Evolutionary conservation across 495 filamentous ascomycete species (phyloP).

Genomic region (Penicillium coffeae): DNA sequence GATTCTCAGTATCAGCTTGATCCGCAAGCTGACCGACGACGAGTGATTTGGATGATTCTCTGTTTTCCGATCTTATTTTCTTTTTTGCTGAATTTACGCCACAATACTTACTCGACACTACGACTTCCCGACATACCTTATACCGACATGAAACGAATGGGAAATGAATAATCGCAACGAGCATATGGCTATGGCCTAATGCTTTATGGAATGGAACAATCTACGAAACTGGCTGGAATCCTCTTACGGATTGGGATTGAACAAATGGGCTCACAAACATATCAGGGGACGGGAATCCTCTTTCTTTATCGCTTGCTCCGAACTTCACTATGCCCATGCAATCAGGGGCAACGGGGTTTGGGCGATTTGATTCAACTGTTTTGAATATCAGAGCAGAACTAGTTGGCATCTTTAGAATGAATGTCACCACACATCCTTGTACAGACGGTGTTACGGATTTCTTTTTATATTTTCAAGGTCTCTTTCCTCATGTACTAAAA

Average conservation of each 20-base stretch:
- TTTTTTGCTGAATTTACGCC: constrained; percentile 18
- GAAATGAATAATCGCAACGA: constrained; percentile 33
- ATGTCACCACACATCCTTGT: not conserved
- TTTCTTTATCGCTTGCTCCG: not conserved
- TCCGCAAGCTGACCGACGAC: constrained; percentile 54
- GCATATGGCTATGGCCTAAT: constrained; percentile 14
- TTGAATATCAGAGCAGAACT: not conserved
- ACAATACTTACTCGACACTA: constrained; percentile 10
- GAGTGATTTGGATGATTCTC: constrained; percentile 17
- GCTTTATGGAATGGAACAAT: constrained; percentile 14
- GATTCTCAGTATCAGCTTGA: constrained; percentile 81
- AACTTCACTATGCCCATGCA: too few relatives aligned
- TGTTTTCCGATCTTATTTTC: constrained; percentile 4
- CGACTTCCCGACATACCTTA: constrained; percentile 16
- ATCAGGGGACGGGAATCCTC: constrained; percentile 17
- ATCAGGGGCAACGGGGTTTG: too few relatives aligned
- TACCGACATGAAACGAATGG: constrained; percentile 27
- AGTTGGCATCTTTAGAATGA: not conserved
- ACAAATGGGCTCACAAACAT: constrained; percentile 23
- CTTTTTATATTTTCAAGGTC: not conserved
- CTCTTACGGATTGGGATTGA: constrained; percentile 13
- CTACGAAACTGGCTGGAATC: constrained; percentile 7
- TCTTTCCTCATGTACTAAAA: not conserved
- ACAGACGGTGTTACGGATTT: not conserved
- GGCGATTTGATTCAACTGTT: too few relatives aligned